Conservation (phyloP, 2,329 filamentous ascomycete genomes). For the Talaromyces sp. region DNA sequence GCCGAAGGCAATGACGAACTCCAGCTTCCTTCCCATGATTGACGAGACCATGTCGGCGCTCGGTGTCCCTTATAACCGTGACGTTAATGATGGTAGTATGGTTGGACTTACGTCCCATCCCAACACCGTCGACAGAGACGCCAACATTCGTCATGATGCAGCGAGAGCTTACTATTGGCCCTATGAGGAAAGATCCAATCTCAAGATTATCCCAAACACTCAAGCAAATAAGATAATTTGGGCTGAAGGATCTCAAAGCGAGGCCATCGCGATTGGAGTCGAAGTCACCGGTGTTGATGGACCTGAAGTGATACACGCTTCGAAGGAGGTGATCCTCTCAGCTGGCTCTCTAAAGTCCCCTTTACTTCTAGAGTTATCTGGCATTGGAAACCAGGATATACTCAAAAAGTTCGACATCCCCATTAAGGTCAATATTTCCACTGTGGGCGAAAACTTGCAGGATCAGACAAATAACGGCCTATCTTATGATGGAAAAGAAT, state of each 20-base stretch:
- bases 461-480: slow-evolving; percentile 37
- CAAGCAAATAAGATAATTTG: slow-evolving; percentile 42
- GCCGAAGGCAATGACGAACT: background rate
- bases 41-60: slow-evolving; percentile 24
- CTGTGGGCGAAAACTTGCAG: slow-evolving; percentile 50
- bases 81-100: slow-evolving; percentile 44
- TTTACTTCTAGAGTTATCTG: slow-evolving; percentile 57
- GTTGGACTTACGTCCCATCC: slow-evolving; percentile 44
- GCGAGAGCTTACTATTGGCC: slow-evolving; percentile 49
- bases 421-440: slow-evolving; percentile 30
- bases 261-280: slow-evolving; percentile 28
- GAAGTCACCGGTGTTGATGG: slow-evolving; percentile 29
- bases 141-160: slow-evolving; percentile 44
- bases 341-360: slow-evolving; percentile 57
- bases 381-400: slow-evolving; percentile 48
- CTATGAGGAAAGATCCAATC: slow-evolving; percentile 38
- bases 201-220: slow-evolving; percentile 44
- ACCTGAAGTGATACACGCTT: slow-evolving; percentile 29
- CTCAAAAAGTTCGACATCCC: slow-evolving; percentile 27
- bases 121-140: slow-evolving; percentile 38
- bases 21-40: background rate
- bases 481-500: background rate
- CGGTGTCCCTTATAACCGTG: slow-evolving; percentile 39
- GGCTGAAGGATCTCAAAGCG: slow-evolving; percentile 19
- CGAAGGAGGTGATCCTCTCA: slow-evolving; percentile 56